These are phyloP conservation scores for Phialocephala subalpina DNA, from an alignment of 2,329 filamentous ascomycete genomes.

Conservation along the genomic window DNA sequence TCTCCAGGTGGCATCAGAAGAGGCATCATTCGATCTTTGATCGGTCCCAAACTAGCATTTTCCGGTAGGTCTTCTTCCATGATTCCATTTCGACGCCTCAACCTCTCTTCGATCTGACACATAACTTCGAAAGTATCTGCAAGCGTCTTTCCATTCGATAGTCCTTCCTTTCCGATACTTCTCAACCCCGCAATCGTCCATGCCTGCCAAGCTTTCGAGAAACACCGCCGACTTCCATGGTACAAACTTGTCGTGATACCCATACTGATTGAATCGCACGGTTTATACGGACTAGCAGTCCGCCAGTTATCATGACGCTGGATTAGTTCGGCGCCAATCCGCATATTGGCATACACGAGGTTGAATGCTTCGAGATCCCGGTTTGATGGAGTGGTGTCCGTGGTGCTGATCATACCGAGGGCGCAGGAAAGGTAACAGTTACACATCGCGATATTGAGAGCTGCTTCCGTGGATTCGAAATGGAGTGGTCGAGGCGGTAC, in stretches of 20 bases:
- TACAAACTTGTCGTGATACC: slow-evolving; percentile 32
- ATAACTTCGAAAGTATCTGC: slow-evolving; percentile 32
- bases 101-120: slow-evolving; percentile 23
- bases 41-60: slow-evolving; percentile 20
- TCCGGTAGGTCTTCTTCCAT: background rate
- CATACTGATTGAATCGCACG: slow-evolving; percentile 32
- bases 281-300: slow-evolving; percentile 26
- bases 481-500: slow-evolving; percentile 20
- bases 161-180: slow-evolving; percentile 30
- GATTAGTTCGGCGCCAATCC: slow-evolving; percentile 24
- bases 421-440: slow-evolving; percentile 30
- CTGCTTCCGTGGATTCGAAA: slow-evolving; percentile 26
- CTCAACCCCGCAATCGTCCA: slow-evolving; percentile 29
- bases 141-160: slow-evolving; percentile 27
- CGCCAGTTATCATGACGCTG: slow-evolving; percentile 14
- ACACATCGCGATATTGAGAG: slow-evolving; percentile 29
- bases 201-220: slow-evolving; percentile 30
- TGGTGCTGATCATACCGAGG: slow-evolving; percentile 27
- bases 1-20: slow-evolving; percentile 30
- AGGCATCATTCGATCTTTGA: slow-evolving; percentile 29
- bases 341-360: slow-evolving; percentile 31
- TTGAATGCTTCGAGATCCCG: slow-evolving; percentile 29
- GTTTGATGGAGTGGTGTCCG: slow-evolving; percentile 9
- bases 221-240: slow-evolving; percentile 33
- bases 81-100: background rate